Conservation (phyloP, 768 basidiomycete species). For the Collybia mongolica region DNA sequence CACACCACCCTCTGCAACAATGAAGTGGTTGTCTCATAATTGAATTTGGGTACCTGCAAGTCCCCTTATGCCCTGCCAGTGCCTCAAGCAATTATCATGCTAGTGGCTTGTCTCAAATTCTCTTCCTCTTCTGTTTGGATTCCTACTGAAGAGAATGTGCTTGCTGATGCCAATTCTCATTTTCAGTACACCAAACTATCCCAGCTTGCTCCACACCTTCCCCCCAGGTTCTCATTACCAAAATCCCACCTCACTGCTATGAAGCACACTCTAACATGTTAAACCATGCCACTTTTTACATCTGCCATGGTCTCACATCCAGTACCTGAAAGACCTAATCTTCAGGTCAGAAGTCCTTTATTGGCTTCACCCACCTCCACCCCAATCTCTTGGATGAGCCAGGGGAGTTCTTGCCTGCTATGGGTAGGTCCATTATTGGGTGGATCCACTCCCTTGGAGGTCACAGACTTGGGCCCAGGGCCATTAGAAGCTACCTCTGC, state of each 20-base stretch:
- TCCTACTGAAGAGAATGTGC: constrained; percentile 14
- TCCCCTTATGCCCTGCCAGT: too few species aligned
- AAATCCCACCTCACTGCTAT: constrained; percentile 20
- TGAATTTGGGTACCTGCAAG: too few species aligned
- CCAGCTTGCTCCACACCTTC: too few species aligned
- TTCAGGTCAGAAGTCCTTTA: too few species aligned
- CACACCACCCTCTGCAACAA: constrained; percentile 29
- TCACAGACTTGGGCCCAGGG: constrained; percentile 13
- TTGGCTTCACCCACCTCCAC: too few species aligned
- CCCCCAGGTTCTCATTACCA: constrained; percentile 15
- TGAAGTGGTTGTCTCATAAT: constrained; percentile 17
- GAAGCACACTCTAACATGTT: constrained; percentile 13
- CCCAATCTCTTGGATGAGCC: constrained; percentile 10
- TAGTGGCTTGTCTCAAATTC: constrained; percentile 17
- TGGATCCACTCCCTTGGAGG: constrained; percentile 18
- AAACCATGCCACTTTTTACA: constrained; percentile 17
- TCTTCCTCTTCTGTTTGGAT: constrained; percentile 22
- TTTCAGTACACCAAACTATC: constrained; percentile 5
- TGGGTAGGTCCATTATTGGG: constrained; percentile 11
- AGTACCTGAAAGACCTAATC: too few species aligned
- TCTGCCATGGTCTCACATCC: too few species aligned
- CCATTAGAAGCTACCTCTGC: constrained; percentile 20
- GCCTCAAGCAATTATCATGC: too few species aligned
- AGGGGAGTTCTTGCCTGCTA: constrained; percentile 19
- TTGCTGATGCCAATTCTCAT: constrained; percentile 27